Conservation (phyloP, 148 eudicot genomes). For the Amaranthus palmeri region DNA sequence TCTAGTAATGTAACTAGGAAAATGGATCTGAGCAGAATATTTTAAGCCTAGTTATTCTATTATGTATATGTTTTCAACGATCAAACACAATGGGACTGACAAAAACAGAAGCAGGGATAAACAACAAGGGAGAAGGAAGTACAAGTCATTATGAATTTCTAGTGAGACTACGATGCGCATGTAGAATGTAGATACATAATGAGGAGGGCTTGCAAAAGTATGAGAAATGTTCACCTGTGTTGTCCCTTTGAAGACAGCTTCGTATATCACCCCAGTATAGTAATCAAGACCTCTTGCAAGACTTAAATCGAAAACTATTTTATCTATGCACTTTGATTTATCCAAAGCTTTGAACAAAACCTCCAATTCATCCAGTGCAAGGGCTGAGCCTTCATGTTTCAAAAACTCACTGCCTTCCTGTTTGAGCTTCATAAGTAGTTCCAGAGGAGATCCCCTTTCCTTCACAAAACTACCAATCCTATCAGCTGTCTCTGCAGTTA, state of each 20-base stretch:
- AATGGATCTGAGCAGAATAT: not conserved
- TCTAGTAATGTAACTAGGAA: not conserved
- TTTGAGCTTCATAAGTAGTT: constrained; percentile 62
- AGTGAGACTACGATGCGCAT: not conserved
- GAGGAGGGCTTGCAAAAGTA: not conserved
- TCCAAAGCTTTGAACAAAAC: constrained; percentile 72
- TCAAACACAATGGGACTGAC: not conserved
- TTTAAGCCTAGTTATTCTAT: too few relatives aligned
- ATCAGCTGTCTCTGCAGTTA: constrained; percentile 64
- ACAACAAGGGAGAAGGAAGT: too few relatives aligned
- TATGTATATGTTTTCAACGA: too few relatives aligned
- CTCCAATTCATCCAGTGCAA: constrained; percentile 75
- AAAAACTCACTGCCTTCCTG: constrained; percentile 64
- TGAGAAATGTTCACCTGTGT: constrained; percentile 56
- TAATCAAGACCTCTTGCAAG: constrained; percentile 99
- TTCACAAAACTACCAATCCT: constrained; percentile 74
- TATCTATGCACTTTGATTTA: constrained; percentile 59
- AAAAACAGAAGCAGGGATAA: not conserved
- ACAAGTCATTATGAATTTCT: not conserved
- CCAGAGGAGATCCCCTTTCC: constrained; percentile 73
- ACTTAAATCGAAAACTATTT: constrained; percentile 85
- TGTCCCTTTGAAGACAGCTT: constrained; percentile 89
- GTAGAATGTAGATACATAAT: not conserved
- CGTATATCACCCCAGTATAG: constrained; percentile 93
- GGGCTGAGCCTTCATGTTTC: constrained; percentile 47